Percentiles rank a stretch among this genome's conserved stretches.
These are phyloP conservation scores for Saccharomyces hybrid DNA, from an alignment of 1,139 yeast genomes.

Conservation along the genomic window DNA sequence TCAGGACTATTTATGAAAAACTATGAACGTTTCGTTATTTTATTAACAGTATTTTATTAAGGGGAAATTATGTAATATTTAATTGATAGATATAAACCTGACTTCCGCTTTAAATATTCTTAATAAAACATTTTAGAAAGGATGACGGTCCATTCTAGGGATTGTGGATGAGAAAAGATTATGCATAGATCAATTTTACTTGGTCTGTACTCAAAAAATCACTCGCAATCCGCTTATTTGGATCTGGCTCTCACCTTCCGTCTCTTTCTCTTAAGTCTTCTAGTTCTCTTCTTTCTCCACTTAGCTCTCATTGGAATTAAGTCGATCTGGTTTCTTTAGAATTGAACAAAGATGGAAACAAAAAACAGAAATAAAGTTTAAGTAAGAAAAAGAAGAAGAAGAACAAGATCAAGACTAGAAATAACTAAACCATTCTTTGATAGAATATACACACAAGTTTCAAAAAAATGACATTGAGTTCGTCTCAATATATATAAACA, in stretches of 20 bases:
- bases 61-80: neutral
- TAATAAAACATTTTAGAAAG: neutral
- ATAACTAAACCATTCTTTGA: too few species aligned
- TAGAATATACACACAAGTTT: too few species aligned
- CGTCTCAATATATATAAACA: neutral
- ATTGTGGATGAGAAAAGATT: neutral
- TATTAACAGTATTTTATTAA: neutral
- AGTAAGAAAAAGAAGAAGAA: too few species aligned
- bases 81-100: neutral
- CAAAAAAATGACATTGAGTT: neutral
- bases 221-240: conserved; percentile 61
- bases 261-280: conserved; percentile 87
- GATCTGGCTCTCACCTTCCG: conserved; percentile 99
- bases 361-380: too few species aligned
- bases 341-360: neutral
- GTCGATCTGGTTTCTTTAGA: neutral
- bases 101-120: neutral
- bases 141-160: neutral
- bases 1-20: neutral
- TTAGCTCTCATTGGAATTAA: neutral
- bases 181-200: neutral
- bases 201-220: neutral
- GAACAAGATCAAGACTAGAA: too few species aligned
- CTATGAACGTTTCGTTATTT: neutral
- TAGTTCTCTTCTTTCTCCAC: conserved; percentile 80